Base-by-base conservation (phyloP, 306 rosid genomes). In the Arachis hypogaea region DNA sequence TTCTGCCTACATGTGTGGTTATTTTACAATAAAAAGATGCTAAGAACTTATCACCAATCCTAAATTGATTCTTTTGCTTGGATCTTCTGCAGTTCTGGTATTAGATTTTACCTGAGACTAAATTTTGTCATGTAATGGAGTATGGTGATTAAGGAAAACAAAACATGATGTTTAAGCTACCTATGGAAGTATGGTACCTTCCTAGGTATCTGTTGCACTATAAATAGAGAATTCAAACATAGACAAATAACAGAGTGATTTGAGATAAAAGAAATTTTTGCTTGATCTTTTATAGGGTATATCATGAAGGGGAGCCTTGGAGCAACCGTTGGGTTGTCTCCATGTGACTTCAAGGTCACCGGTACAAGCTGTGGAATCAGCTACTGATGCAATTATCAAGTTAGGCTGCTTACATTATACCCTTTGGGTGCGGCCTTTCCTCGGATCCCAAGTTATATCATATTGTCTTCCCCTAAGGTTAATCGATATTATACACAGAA, bases 11-110 rank as follows among this genome's bases (percentile, higher is more conserved):
- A 4, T 4, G 0, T 33, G 4, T 33, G 38, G 38, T 33, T 33
- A 33, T 2, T n/a, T 45, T 45, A 41, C 59, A 11, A 47, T 14
- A 30, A 30, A 14, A 75, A 66, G 59, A 14, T 7, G 3, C 41
- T 10, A 56, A 65, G 49, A 75, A 65, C 73, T 75, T 9, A 7
- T 66, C 41, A 12, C 54, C 47, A 33, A 57, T 70, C 43, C 57
- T 11, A 4, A 5, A 30, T 5, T 8, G 43, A 44, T 59, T 71
- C 6, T 28, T 58, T 71, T 30, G n/a, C 67, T 45, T 59, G 62
- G 29, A 62, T 62, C 40, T 16, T 42, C 65, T 69, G 4, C 50
- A 38, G 62, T 40, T 22, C 40, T 40, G 28, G 4, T 33, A 33
- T 33, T 33, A 33, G 38, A 33, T 33, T 40, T 28, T 18, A 47